Percentiles rank a stretch among this genome's conserved stretches.
Conservation (phyloP, 495 filamentous ascomycete species). For the Annulohypoxylon moriforme region DNA sequence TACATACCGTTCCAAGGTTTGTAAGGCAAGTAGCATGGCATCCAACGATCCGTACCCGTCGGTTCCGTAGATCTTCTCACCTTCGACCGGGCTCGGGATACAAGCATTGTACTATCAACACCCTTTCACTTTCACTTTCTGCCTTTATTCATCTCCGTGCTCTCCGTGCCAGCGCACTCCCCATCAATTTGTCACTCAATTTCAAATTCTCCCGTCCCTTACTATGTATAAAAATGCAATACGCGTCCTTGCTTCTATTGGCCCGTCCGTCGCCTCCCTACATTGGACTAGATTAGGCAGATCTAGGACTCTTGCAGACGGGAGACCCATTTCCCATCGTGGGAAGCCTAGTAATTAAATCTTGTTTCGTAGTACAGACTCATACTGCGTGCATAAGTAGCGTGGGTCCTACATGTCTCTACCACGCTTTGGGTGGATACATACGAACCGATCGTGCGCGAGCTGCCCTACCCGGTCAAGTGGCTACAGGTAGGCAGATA, state of each 20-base stretch:
- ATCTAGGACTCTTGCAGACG: slow-evolving; percentile 39
- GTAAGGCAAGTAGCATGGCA: neutral
- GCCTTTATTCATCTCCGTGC: slow-evolving; percentile 4
- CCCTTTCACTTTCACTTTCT: slow-evolving; percentile 8
- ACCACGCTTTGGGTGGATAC: neutral
- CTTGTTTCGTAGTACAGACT: slow-evolving; percentile 9
- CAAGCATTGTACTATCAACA: slow-evolving; percentile 11
- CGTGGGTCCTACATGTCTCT: slow-evolving; percentile 9
- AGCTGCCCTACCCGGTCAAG: slow-evolving; percentile 23
- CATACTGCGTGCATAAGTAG: neutral
- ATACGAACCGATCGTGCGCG: slow-evolving; percentile 6
- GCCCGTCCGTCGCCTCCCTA: slow-evolving; percentile 30
- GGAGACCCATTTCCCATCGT: slow-evolving; percentile 24
- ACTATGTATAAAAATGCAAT: slow-evolving; percentile 20
- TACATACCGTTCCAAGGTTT: slow-evolving; percentile 19
- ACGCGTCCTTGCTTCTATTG: slow-evolving; percentile 35
- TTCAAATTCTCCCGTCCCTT: slow-evolving; percentile 22
- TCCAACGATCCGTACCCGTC: slow-evolving; percentile 29
- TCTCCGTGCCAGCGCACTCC: neutral
- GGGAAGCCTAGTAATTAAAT: slow-evolving; percentile 4
- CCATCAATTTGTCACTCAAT: slow-evolving; percentile 21
- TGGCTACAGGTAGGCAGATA: slow-evolving; percentile 11
- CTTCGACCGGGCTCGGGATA: slow-evolving; percentile 27
- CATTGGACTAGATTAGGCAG: slow-evolving; percentile 46
- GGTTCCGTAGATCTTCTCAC: slow-evolving; percentile 36